Evolutionary conservation across 345 rosid species (phyloP), one percentile per base, ranked within the genome.

Genomic region (Viola odorata): DNA sequence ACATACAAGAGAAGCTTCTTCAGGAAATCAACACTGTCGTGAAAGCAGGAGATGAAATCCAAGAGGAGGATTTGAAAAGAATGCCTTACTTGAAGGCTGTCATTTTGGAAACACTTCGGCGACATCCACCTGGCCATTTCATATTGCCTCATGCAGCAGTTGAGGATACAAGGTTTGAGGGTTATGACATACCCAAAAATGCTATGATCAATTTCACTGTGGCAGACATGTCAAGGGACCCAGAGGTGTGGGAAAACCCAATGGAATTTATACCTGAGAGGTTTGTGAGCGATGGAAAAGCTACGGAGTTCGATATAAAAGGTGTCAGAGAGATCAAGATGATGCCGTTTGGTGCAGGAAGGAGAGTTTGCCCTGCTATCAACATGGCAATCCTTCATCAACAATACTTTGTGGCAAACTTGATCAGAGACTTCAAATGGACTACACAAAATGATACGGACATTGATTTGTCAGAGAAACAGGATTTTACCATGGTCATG

Each of bases 271-370:
- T 11, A 39, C 65, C 71, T 0, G 66, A 60, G 40, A 60, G 71
- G 50, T 68, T 68, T 32, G 8, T 68, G 55, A 15, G 12, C 6
- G 13, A 59, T 36, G 64, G 53, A 0, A 14, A 23, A 14, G 57
- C 41, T 51, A 44, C 9, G 3, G 61, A 11, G 39, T 61, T 60
- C 38, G 66, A 68, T 41, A 16, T 68, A 14, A 68, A 48, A 13
- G 72, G 66, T 1, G 42, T 47, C 4, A 61, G 53, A n/a, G 61
- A 61, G 57, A 68, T 68, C 10, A 61, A 68, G 17, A 68, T 68
- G 66, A 61, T 68, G 66, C 72, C 72, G 0, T 67, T 67, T 45
- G 60, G 71, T 12, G 65, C 71, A 14, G 71, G 61, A 11, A 45
- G 71, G 59, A 61, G 61, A 50, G 50, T 62, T 16, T 68, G 72